Conservation (phyloP, 306 rosid species). For the Trifolium pratense region DNA sequence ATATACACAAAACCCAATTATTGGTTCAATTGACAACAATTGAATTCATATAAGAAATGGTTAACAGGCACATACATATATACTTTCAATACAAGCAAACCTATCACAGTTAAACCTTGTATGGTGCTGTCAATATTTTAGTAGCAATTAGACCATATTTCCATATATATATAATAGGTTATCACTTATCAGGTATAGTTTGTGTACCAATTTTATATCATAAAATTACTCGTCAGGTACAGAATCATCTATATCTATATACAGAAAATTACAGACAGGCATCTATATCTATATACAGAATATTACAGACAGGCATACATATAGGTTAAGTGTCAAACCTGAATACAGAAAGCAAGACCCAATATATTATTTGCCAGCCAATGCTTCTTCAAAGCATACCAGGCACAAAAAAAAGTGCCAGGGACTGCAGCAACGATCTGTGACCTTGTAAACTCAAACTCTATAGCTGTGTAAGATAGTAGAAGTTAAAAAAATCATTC, state of each 20-base stretch:
- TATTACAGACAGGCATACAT: background rate
- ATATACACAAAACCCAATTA: background rate
- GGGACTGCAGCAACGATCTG: slow-evolving; percentile 91
- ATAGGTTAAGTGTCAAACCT: slow-evolving; percentile 55
- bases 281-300: too few relatives aligned
- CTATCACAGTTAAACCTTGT: background rate
- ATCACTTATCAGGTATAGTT: background rate
- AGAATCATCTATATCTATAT: background rate
- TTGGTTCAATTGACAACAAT: background rate
- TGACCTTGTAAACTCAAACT: slow-evolving; percentile 94
- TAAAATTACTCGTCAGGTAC: background rate
- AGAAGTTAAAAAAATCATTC: slow-evolving; percentile 67
- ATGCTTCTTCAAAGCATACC: slow-evolving; percentile 93
- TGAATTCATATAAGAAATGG: slow-evolving; percentile 3
- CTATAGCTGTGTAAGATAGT: slow-evolving; percentile 86
- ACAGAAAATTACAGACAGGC: background rate
- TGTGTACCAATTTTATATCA: background rate
- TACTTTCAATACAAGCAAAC: background rate
- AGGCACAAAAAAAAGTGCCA: slow-evolving; percentile 94
- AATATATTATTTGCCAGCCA: slow-evolving; percentile 96
- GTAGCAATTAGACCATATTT: background rate
- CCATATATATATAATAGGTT: background rate
- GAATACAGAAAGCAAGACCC: slow-evolving; percentile 98
- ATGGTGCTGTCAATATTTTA: background rate
- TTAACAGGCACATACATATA: background rate